phyloP scores from a whole-genome alignment of 805 yeast genomes.

The Lachancea cidri region DNA sequence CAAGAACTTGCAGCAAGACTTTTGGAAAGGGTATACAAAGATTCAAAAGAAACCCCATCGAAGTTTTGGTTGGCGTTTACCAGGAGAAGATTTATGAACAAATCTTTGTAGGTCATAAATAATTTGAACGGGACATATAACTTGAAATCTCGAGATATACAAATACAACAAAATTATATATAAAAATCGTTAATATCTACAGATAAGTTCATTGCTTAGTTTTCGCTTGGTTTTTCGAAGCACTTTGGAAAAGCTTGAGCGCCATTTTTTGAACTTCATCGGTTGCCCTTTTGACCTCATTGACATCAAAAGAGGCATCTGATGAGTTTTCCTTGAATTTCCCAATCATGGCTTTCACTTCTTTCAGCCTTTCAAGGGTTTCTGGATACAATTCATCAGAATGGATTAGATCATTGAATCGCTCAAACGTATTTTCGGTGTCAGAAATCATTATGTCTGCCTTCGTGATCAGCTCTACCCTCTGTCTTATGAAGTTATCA shows the following conservation, averaged over 20 bases:
- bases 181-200: neutral
- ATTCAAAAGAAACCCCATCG: conserved; percentile 58
- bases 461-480: conserved; percentile 65
- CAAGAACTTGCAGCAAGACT: conserved; percentile 86
- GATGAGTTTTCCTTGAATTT: conserved; percentile 50
- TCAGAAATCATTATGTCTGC: conserved; percentile 77
- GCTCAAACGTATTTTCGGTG: conserved; percentile 74
- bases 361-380: conserved; percentile 45
- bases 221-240: conserved; percentile 12
- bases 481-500: conserved; percentile 55
- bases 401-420: conserved; percentile 44
- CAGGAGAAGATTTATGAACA: conserved; percentile 93
- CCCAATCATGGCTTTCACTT: conserved; percentile 38
- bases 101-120: conserved; percentile 38
- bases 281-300: conserved; percentile 57
- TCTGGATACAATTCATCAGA: conserved; percentile 44
- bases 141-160: neutral
- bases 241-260: conserved; percentile 55
- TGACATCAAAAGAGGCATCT: conserved; percentile 41
- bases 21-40: conserved; percentile 64
- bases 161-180: neutral
- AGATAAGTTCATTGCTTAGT: neutral
- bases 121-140: neutral
- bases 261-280: conserved; percentile 68
- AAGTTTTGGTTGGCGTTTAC: conserved; percentile 96